Evolutionary conservation across 2,329 filamentous ascomycete genomes (phyloP).

Genomic region (Scedosporium apiospermum): DNA sequence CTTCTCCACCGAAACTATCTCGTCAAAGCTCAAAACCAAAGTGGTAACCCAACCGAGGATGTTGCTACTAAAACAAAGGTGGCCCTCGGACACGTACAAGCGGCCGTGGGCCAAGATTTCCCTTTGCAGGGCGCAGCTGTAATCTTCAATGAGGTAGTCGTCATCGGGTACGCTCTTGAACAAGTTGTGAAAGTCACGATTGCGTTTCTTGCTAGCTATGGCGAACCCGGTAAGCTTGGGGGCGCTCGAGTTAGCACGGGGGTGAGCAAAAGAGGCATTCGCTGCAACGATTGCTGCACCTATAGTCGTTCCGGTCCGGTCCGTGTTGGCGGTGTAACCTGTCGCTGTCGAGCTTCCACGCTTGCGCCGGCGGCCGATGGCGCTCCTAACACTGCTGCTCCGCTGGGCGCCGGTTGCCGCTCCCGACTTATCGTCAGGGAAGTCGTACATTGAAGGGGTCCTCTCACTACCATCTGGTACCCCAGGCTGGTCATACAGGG

Average conservation of each 20-base stretch:
- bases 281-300: conserved; percentile 64
- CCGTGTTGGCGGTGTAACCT: conserved; percentile 26
- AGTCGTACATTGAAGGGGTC: conserved; percentile 56
- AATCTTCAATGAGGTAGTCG: conserved; percentile 96
- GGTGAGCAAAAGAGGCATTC: conserved; percentile 58
- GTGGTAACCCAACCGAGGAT: conserved; percentile 98
- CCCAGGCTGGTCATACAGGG: conserved; percentile 37
- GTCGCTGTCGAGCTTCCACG: conserved; percentile 68
- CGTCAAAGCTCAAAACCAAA: conserved; percentile 94
- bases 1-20: conserved; percentile 94
- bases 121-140: conserved; percentile 89
- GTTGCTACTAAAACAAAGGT: conserved; percentile 98
- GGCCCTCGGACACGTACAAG: conserved; percentile 92
- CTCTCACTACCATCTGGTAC: conserved; percentile 36
- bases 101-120: conserved; percentile 92
- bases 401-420: conserved; percentile 41
- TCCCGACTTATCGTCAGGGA: conserved; percentile 49
- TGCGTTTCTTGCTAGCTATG: conserved; percentile 90
- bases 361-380: conserved; percentile 54
- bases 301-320: conserved; percentile 53
- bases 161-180: conserved; percentile 98
- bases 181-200: conserved; percentile 84
- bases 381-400: conserved; percentile 59
- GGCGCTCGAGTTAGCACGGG: conserved; percentile 44
- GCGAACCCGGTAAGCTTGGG: conserved; percentile 89